Evolutionary conservation across 2,329 filamentous ascomycete genomes (phyloP), one percentile per base, ranked within the genome.

Genomic region (Xylariales sp.): DNA sequence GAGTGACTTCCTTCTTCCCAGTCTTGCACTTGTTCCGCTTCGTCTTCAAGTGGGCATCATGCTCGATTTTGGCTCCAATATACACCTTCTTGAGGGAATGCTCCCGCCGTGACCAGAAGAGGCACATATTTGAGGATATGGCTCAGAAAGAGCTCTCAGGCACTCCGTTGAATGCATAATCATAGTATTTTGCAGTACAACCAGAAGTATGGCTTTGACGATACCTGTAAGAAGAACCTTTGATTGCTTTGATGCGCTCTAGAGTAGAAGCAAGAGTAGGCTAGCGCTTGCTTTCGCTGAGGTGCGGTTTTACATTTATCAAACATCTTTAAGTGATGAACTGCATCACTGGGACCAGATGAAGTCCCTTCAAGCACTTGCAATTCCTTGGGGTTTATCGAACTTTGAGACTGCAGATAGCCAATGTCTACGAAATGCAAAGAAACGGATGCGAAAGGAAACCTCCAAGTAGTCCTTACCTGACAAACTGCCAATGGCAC

Each of bases 101-200:
- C 38, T 43, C 48, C 16, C 16, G 18, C 12, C 43, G 33, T 20
- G 10, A 34, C 38, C 29, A 40, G 29, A 12, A 18, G 19, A 40
- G 15, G 21, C 38, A 40, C 38, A 40, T 40, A n/a, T 8, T 22
- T 22, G 11, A 11, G 16, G 25, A 15, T 9, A 25, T 25, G 24
- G 15, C 12, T 5, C 5, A 18, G 22, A 22, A 15, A 38, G n/a
- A 29, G n/a, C 7, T 8, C 24, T 8, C 24, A n/a, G n/a, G 24
- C 7, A 8, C 24, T 27, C 24, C 8, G n/a, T 27, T 8, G n/a
- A 27, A 8, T 27, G 24, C 24, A n/a, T n/a, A n/a, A n/a, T n/a
- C n/a, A n/a, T n/a, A n/a, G n/a, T n/a, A n/a, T n/a, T n/a, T n/a
- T n/a, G n/a, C n/a, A n/a, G n/a, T n/a, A n/a, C n/a, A n/a, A n/a